Evolutionary conservation across 2,329 filamentous ascomycete species (phyloP).

Genomic region (Fusarium pseudonygamai): DNA sequence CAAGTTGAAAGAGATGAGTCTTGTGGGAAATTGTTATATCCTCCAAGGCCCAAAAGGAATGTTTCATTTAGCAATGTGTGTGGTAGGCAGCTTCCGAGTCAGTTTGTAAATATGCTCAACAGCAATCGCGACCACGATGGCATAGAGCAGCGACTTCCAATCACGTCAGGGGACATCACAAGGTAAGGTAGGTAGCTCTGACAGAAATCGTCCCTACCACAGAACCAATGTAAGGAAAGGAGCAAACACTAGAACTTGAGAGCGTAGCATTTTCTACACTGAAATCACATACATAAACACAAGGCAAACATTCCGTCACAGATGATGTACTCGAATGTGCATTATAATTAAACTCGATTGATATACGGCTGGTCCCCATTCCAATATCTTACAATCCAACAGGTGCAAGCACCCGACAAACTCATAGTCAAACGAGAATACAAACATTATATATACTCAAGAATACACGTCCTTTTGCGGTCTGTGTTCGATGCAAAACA

Average conservation of each 20-base stretch:
- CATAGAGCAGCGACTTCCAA: background rate
- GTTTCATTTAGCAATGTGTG: background rate
- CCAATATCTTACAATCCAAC: slow-evolving; percentile 21
- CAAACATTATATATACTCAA: slow-evolving; percentile 44
- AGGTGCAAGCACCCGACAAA: slow-evolving; percentile 17
- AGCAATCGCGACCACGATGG: background rate
- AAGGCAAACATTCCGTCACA: background rate
- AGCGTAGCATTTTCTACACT: background rate
- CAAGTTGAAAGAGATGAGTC: background rate
- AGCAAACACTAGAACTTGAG: background rate
- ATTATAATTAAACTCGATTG: slow-evolving; percentile 2
- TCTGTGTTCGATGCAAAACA: slow-evolving; percentile 23
- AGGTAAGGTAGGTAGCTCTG: background rate
- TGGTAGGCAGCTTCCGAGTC: slow-evolving; percentile 7
- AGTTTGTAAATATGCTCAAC: background rate
- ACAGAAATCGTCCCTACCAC: background rate
- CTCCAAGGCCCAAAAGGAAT: background rate
- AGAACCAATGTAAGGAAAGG: background rate
- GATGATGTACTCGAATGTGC: background rate
- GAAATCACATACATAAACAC: background rate
- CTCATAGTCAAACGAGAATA: slow-evolving; percentile 32
- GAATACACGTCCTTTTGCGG: slow-evolving; percentile 15
- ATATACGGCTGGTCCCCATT: slow-evolving; percentile 9
- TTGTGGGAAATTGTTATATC: background rate
- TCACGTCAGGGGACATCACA: background rate